phyloP scores from a whole-genome alignment of 2,329 filamentous ascomycete species.

The Colletotrichum gigasporum region DNA sequence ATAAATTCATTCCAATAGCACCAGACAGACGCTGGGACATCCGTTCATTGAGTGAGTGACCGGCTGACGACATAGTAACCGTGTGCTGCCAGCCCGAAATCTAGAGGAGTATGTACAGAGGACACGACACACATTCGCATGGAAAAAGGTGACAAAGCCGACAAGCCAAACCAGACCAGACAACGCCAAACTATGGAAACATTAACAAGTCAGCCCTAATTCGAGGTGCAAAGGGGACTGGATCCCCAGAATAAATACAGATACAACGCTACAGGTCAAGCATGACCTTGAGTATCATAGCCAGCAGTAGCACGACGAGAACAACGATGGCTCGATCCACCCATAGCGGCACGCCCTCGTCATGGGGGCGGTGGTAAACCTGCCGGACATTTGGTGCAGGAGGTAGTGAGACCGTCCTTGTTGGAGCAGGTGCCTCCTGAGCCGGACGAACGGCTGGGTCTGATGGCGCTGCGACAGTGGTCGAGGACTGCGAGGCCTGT shows the following conservation, averaged over 20 bases:
- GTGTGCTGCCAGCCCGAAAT: background rate
- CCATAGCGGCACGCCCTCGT: constrained; percentile 73
- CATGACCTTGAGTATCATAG: constrained; percentile 72
- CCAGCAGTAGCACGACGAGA: constrained; percentile 73
- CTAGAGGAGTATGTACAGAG: background rate
- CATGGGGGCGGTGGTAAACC: constrained; percentile 15
- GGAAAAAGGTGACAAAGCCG: no score
- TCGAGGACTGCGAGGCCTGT: no score
- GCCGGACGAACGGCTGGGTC: constrained; percentile 33
- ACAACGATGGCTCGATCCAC: constrained; percentile 83
- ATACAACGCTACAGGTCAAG: constrained; percentile 38
- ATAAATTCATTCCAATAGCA: no score
- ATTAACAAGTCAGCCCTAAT: background rate
- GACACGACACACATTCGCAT: background rate
- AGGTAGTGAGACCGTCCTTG: constrained; percentile 39
- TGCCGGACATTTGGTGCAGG: constrained; percentile 27
- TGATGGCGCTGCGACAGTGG: background rate
- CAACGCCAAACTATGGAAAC: background rate
- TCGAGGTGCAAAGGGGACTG: background rate
- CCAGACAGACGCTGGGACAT: no score
- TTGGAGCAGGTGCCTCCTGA: constrained; percentile 39
- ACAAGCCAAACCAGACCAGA: background rate
- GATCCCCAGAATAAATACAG: background rate
- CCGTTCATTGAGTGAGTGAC: no score
- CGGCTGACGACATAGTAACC: no score